Percentiles rank a stretch among this genome's conserved stretches.
Evolutionary conservation across 768 basidiomycete genomes (phyloP).

Genomic region (Calocybe indica): DNA sequence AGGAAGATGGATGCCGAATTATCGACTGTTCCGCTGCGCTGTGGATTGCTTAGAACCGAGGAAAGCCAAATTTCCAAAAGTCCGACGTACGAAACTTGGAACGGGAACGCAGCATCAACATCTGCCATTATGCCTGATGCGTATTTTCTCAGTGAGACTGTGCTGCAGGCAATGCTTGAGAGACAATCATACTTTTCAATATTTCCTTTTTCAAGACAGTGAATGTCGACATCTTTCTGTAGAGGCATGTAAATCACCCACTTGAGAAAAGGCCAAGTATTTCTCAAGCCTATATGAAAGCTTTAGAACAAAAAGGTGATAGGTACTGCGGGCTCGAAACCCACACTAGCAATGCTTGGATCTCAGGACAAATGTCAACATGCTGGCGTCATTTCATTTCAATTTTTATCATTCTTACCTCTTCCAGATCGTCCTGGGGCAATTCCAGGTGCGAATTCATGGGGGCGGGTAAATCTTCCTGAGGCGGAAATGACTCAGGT

Average conservation of each 20-base stretch:
- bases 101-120: constrained; percentile 39
- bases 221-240: background rate
- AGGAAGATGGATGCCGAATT: constrained; percentile 53
- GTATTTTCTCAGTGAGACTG: too few species aligned
- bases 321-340: constrained; percentile 10
- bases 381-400: too few species aligned
- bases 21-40: constrained; percentile 49
- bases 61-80: background rate
- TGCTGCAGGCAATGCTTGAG: background rate
- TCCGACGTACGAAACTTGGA: constrained; percentile 34
- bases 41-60: background rate
- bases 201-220: constrained; percentile 15
- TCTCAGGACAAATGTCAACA: constrained; percentile 19
- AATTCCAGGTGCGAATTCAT: constrained; percentile 8
- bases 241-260: constrained; percentile 12
- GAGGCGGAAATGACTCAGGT: constrained; percentile 39
- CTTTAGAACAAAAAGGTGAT: constrained; percentile 1
- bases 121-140: constrained; percentile 43
- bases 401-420: constrained; percentile 25
- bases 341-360: constrained; percentile 57
- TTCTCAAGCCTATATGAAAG: constrained; percentile 33
- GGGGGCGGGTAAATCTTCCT: constrained; percentile 25
- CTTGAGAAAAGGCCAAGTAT: constrained; percentile 36
- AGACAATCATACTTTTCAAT: constrained; percentile 24
- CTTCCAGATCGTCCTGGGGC: constrained; percentile 38